Conservation (phyloP, 352 stramenopile species). For the Phytophthora chlamydospora region DNA sequence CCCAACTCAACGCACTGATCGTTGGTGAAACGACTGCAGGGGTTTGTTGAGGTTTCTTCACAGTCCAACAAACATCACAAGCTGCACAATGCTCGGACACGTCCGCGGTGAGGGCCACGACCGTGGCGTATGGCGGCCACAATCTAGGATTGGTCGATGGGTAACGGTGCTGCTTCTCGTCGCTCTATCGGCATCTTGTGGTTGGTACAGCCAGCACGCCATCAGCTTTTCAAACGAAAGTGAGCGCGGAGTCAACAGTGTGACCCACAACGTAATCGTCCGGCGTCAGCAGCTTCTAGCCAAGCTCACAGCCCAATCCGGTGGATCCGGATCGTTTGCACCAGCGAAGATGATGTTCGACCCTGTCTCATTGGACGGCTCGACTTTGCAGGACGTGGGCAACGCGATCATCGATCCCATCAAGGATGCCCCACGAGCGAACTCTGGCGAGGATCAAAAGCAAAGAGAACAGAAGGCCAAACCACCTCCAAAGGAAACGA, state of each 20-base stretch:
- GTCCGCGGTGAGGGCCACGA: neutral
- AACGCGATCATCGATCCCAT: constrained; percentile 27
- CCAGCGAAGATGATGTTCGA: constrained; percentile 15
- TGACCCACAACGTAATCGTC: constrained; percentile 29
- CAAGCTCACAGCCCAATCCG: constrained; percentile 21
- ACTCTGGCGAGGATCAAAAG: constrained; percentile 3
- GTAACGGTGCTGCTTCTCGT: constrained; percentile 28
- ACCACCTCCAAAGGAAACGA: neutral
- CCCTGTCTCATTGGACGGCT: constrained; percentile 1
- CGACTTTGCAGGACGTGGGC: neutral
- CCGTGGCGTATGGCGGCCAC: constrained; percentile 4
- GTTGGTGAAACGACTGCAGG: too few species aligned
- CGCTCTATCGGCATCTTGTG: constrained; percentile 24
- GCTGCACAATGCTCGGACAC: constrained; percentile 19
- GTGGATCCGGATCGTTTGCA: constrained; percentile 15
- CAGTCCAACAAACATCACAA: constrained; percentile 10
- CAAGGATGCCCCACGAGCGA: constrained; percentile 15
- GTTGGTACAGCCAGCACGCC: constrained; percentile 33
- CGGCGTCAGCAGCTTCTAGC: constrained; percentile 30
- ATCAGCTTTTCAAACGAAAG: constrained; percentile 19
- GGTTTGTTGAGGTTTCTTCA: neutral
- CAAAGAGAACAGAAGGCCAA: constrained; percentile 4
- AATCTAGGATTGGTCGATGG: constrained; percentile 24
- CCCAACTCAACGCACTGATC: too few species aligned
- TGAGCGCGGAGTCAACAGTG: constrained; percentile 15